Percentiles rank a stretch among this genome's conserved stretches.
These are phyloP conservation scores for Ophiostoma angusticollis DNA, from an alignment of 2,329 filamentous ascomycete species.

Conservation along the genomic window DNA sequence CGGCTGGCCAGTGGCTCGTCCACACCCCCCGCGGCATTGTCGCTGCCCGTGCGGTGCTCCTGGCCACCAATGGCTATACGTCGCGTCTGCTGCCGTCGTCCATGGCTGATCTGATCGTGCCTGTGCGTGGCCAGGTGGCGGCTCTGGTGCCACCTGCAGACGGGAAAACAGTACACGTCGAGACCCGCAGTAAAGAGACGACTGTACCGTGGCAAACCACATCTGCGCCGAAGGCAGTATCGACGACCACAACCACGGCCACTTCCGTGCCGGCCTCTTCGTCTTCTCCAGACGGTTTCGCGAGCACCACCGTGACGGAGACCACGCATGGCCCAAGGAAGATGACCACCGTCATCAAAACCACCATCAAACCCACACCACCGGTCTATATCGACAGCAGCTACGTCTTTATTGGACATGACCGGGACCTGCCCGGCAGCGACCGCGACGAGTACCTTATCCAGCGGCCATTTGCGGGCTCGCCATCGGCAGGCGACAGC, in stretches of 20 bases:
- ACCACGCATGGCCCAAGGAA: not conserved
- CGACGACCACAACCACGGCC: conserved; percentile 19
- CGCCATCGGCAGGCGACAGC: not conserved
- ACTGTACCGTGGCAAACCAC: too few relatives aligned
- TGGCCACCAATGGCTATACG: conserved; percentile 78
- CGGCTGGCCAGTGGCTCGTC: conserved; percentile 38
- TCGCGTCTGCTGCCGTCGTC: conserved; percentile 59
- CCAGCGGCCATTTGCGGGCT: conserved; percentile 39
- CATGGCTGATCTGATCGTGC: conserved; percentile 61
- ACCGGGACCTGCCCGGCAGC: conserved; percentile 13
- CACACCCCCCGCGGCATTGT: conserved; percentile 59
- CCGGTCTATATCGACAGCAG: conserved; percentile 35
- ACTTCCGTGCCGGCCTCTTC: not conserved
- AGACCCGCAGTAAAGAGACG: too few relatives aligned
- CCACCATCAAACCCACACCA: not conserved
- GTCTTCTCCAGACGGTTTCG: not conserved
- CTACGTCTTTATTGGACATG: conserved; percentile 47
- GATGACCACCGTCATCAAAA: not conserved
- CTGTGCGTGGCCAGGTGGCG: conserved; percentile 61
- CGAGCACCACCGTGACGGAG: not conserved
- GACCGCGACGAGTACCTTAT: conserved; percentile 59
- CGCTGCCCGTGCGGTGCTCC: conserved; percentile 48
- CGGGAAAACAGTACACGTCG: too few relatives aligned
- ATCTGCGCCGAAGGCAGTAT: too few relatives aligned
- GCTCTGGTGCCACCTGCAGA: conserved; percentile 52